Evolutionary conservation across 805 yeast genomes (phyloP).

Genomic region (Metschnikowia drakensbergensis): DNA sequence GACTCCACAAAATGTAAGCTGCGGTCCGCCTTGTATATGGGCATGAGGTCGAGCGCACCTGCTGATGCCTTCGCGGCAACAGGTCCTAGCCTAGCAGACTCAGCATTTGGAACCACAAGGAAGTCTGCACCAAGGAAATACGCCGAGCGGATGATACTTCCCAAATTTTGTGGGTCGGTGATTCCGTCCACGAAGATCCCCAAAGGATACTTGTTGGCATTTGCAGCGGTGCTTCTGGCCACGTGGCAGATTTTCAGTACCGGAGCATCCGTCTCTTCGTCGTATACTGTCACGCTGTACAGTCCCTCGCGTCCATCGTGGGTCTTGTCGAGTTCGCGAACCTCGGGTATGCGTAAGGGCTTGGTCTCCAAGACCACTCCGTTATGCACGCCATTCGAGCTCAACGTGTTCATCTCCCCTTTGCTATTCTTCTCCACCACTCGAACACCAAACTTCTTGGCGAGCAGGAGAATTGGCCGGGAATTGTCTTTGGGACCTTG

Average conservation of each 20-base stretch:
- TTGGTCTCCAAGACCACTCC: slow-evolving; percentile 71
- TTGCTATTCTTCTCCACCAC: slow-evolving; percentile 35
- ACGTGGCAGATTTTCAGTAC: slow-evolving; percentile 9
- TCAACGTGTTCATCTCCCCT: slow-evolving; percentile 55
- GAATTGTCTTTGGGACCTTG: slow-evolving; percentile 37
- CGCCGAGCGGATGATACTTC: slow-evolving; percentile 77
- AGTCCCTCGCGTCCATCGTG: slow-evolving; percentile 13
- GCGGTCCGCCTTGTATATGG: slow-evolving; percentile 53
- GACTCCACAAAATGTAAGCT: slow-evolving; percentile 61
- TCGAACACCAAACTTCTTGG: slow-evolving; percentile 40
- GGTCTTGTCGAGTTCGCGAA: slow-evolving; percentile 25
- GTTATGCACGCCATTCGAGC: slow-evolving; percentile 74
- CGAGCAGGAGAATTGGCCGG: slow-evolving; percentile 44
- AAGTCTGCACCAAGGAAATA: slow-evolving; percentile 82
- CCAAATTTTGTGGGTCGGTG: slow-evolving; percentile 84
- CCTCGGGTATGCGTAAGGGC: slow-evolving; percentile 39
- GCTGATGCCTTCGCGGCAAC: slow-evolving; percentile 76
- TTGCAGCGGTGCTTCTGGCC: slow-evolving; percentile 20
- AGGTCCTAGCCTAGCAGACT: slow-evolving; percentile 73
- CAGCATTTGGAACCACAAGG: slow-evolving; percentile 61
- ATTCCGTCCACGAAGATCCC: slow-evolving; percentile 76
- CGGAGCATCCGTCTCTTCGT: slow-evolving; percentile 5
- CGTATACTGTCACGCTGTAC: slow-evolving; percentile 19
- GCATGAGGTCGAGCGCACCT: slow-evolving; percentile 77
- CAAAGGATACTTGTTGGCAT: slow-evolving; percentile 43